Percentiles rank a stretch among this genome's conserved stretches.
These are phyloP conservation scores for Coemansia sp. DNA, from an alignment of 192 early-diverging fungal genomes.

Conservation along the genomic window DNA sequence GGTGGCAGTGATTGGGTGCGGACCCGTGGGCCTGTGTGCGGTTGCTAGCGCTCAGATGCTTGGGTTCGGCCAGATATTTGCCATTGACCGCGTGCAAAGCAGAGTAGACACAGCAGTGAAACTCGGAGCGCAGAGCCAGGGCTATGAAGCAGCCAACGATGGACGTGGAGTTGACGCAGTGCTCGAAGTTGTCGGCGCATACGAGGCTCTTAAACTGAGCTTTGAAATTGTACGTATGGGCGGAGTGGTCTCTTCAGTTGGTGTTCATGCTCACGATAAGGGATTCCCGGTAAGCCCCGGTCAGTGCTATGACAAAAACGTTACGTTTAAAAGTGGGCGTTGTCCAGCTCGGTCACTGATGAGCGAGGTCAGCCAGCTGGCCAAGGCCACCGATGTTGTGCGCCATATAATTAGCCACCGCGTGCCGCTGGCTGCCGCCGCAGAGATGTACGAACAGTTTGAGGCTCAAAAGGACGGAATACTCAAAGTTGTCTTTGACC, in stretches of 20 bases:
- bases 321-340: slow-evolving; percentile 54
- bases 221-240: slow-evolving; percentile 52
- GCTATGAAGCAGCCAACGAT: slow-evolving; percentile 19
- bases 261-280: slow-evolving; percentile 51
- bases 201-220: slow-evolving; percentile 39
- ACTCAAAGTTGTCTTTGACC: slow-evolving; percentile 37
- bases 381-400: slow-evolving; percentile 31
- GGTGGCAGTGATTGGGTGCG: slow-evolving; percentile 55
- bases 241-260: slow-evolving; percentile 57
- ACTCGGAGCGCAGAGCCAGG: slow-evolving; percentile 33
- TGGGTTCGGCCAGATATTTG: slow-evolving; percentile 41
- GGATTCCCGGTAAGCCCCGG: slow-evolving; percentile 56
- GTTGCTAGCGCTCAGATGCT: slow-evolving; percentile 41
- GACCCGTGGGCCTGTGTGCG: slow-evolving; percentile 57
- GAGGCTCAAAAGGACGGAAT: slow-evolving; percentile 27
- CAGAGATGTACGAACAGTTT: slow-evolving; percentile 54
- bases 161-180: slow-evolving; percentile 53
- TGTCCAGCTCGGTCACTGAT: slow-evolving; percentile 55
- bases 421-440: slow-evolving; percentile 40
- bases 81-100: slow-evolving; percentile 42
- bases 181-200: slow-evolving; percentile 55
- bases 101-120: slow-evolving; percentile 44
- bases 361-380: slow-evolving; percentile 28
- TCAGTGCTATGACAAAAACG: slow-evolving; percentile 57
- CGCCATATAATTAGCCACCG: slow-evolving; percentile 47